Percentiles rank a stretch among this genome's conserved stretches.
Evolutionary conservation across 768 basidiomycete genomes (phyloP).

Genomic region (Russula foetens): DNA sequence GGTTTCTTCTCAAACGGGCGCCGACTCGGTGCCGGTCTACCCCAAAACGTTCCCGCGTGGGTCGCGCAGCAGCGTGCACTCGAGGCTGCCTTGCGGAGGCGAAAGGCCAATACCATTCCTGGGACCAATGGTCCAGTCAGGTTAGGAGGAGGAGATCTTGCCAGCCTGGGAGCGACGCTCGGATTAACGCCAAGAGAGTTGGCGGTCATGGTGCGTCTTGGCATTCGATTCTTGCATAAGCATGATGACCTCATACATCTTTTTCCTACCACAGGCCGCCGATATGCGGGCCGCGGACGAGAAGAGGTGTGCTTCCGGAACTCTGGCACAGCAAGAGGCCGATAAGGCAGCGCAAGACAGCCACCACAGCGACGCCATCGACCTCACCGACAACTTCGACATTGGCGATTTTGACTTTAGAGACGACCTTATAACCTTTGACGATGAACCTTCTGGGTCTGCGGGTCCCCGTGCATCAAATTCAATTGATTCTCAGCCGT

Average conservation of each 20-base stretch:
- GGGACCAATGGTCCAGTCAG: slow-evolving; percentile 42
- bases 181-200: slow-evolving; percentile 60
- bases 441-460: slow-evolving; percentile 10
- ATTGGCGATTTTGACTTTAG: slow-evolving; percentile 30
- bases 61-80: slow-evolving; percentile 60
- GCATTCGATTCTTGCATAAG: not conserved
- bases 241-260: not conserved
- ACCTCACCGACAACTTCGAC: slow-evolving; percentile 52
- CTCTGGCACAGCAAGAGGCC: slow-evolving; percentile 48
- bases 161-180: slow-evolving; percentile 36
- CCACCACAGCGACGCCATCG: slow-evolving; percentile 49
- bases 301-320: slow-evolving; percentile 62
- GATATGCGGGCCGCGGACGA: slow-evolving; percentile 71
- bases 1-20: slow-evolving; percentile 79
- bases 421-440: slow-evolving; percentile 31
- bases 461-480: slow-evolving; percentile 21
- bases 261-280: slow-evolving; percentile 62
- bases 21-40: slow-evolving; percentile 56
- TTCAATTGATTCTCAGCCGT: slow-evolving; percentile 18
- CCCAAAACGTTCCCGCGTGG: slow-evolving; percentile 60
- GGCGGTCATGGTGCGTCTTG: slow-evolving; percentile 51
- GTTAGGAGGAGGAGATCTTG: slow-evolving; percentile 46
- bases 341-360: slow-evolving; percentile 64
- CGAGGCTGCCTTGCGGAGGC: slow-evolving; percentile 73
- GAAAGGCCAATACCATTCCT: slow-evolving; percentile 35